Evolutionary conservation across 2,329 filamentous ascomycete species (phyloP), one percentile per base, ranked within the genome.

Genomic region (Leptographium flavum): DNA sequence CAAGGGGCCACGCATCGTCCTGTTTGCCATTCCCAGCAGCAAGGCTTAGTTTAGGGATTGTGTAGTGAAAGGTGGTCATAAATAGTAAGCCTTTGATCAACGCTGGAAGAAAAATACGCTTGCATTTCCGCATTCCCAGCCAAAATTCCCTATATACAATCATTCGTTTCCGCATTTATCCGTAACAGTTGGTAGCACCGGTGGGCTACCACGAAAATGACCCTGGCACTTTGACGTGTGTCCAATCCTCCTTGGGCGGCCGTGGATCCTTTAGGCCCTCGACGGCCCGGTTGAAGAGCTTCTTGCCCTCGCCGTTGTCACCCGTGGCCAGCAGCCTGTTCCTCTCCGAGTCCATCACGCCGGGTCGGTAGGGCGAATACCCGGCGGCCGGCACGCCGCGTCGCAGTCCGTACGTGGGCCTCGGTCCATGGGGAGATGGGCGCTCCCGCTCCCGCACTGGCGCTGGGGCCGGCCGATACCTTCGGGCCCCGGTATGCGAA

Each of bases 21-120:
- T 78, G 52, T 78, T 78, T 58, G 63, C 61, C 54, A 75, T 78
- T 45, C 74, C 74, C 7, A 77, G 73, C 5, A 74, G 74, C 44
- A 72, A 71, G 62, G 61, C 60, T 44, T 64, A 68, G 63, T 66
- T n/a, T n/a, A n/a, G n/a, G n/a, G n/a, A n/a, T n/a, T n/a, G n/a
- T n/a, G n/a, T n/a, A n/a, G n/a, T n/a, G n/a, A n/a, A n/a, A n/a
- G n/a, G n/a, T n/a, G n/a, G n/a, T n/a, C n/a, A n/a, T n/a, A n/a
- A n/a, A n/a, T n/a, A n/a, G n/a, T n/a, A n/a, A n/a, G n/a, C n/a
- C n/a, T n/a, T n/a, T n/a, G n/a, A n/a, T n/a, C n/a, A n/a, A n/a
- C n/a, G n/a, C n/a, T n/a, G n/a, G n/a, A n/a, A n/a, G n/a, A n/a
- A n/a, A n/a, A n/a, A n/a, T n/a, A n/a, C n/a, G n/a, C n/a, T n/a